Evolutionary conservation across 2,329 filamentous ascomycete genomes (phyloP).

Genomic region (Blumeria hordei): DNA sequence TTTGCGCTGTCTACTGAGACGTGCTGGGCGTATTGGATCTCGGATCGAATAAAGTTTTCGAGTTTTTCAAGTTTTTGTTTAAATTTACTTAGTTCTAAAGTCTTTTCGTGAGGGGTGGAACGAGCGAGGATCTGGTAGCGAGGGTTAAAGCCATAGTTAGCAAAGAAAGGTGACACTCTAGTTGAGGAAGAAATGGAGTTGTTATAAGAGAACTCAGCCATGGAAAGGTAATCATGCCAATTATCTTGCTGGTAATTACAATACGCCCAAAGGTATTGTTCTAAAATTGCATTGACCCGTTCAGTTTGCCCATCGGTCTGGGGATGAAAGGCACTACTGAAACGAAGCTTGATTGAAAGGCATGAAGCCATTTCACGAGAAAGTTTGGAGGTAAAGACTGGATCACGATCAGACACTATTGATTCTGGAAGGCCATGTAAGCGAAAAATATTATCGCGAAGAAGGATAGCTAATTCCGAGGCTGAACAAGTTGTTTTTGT

Average conservation of each 20-base stretch:
- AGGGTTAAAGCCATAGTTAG: not conserved
- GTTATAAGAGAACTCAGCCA: constrained; percentile 4
- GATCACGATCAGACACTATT: not conserved
- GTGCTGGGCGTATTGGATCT: not conserved
- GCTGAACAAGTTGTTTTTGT: not conserved
- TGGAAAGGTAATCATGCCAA: constrained; percentile 1
- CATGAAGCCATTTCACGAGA: not conserved
- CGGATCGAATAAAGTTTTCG: not conserved
- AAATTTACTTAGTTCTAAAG: not conserved
- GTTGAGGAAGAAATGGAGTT: not conserved
- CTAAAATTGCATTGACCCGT: constrained; percentile 1
- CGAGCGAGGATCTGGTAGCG: not conserved
- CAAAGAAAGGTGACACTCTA: not conserved
- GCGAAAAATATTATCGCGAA: not conserved
- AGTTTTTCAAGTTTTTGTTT: not conserved
- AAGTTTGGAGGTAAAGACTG: not conserved
- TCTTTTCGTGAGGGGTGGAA: not conserved
- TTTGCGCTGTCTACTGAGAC: not conserved
- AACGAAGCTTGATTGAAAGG: not conserved
- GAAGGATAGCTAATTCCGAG: not conserved
- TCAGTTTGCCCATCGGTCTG: constrained; percentile 3
- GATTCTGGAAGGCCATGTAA: not conserved
- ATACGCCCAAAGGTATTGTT: constrained; percentile 3
- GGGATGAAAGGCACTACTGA: constrained; percentile 3
- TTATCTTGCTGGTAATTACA: constrained; percentile 4